Percentiles rank a stretch among this genome's conserved stretches.
These are phyloP conservation scores for Darksidea phi DNA, from an alignment of 495 filamentous ascomycete genomes.

Conservation along the genomic window DNA sequence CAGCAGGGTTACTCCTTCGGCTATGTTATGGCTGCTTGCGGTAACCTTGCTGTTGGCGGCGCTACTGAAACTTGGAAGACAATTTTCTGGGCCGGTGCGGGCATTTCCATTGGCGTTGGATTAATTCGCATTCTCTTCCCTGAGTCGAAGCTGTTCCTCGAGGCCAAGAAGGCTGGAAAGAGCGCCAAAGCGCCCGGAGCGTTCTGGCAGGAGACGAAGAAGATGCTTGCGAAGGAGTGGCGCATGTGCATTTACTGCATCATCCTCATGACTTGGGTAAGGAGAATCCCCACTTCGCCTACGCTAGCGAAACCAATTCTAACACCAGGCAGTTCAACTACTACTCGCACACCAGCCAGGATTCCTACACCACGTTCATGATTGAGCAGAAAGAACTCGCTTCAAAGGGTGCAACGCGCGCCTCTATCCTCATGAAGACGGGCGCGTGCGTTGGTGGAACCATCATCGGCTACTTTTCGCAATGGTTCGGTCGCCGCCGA, in stretches of 20 bases:
- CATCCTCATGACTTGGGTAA: slow-evolving; percentile 65
- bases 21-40: slow-evolving; percentile 69
- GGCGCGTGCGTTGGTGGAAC: slow-evolving; percentile 74
- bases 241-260: slow-evolving; percentile 67
- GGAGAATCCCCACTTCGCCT: not conserved
- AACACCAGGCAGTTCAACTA: slow-evolving; percentile 48
- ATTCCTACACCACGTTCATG: slow-evolving; percentile 77
- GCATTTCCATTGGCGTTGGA: slow-evolving; percentile 62
- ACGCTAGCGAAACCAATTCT: not conserved
- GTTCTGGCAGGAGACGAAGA: slow-evolving; percentile 62
- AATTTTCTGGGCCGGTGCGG: slow-evolving; percentile 64
- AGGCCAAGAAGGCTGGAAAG: slow-evolving; percentile 57
- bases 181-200: slow-evolving; percentile 49
- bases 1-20: slow-evolving; percentile 78
- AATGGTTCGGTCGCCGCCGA: slow-evolving; percentile 68
- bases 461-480: slow-evolving; percentile 68
- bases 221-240: slow-evolving; percentile 68
- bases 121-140: slow-evolving; percentile 64
- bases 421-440: slow-evolving; percentile 69
- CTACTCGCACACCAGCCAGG: slow-evolving; percentile 68
- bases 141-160: slow-evolving; percentile 69
- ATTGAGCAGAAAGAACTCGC: slow-evolving; percentile 62
- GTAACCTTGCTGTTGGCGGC: slow-evolving; percentile 65
- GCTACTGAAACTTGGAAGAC: slow-evolving; percentile 59
- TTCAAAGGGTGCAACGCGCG: slow-evolving; percentile 61